Conservation (phyloP, 805 yeast species). For the Kazachstania viticola region DNA sequence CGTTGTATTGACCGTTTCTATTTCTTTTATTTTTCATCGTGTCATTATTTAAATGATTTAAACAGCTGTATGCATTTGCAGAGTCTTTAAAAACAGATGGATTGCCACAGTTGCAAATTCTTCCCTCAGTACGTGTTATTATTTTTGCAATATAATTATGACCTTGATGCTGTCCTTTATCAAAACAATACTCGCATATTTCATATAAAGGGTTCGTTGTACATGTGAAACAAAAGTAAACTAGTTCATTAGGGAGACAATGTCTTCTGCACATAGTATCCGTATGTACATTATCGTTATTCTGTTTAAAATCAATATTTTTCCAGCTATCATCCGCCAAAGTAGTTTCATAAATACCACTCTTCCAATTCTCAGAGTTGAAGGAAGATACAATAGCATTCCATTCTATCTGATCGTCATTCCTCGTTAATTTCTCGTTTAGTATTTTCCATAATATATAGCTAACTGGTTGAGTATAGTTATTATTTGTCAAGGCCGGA, state of each 20-base stretch:
- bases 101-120: slow-evolving; percentile 26
- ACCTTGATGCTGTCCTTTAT: slow-evolving; percentile 54
- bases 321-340: slow-evolving; percentile 13
- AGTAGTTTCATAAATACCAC: slow-evolving; percentile 10
- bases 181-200: slow-evolving; percentile 65
- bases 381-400: slow-evolving; percentile 9
- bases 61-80: slow-evolving; percentile 11
- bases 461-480: slow-evolving; percentile 16
- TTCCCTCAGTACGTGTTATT: slow-evolving; percentile 21
- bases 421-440: slow-evolving; percentile 7
- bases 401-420: slow-evolving; percentile 15
- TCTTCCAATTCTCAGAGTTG: slow-evolving; percentile 12
- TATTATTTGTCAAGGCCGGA: slow-evolving; percentile 15
- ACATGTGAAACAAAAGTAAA: slow-evolving; percentile 25
- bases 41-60: slow-evolving; percentile 13
- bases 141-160: slow-evolving; percentile 33
- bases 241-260: slow-evolving; percentile 20
- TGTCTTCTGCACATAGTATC: slow-evolving; percentile 19
- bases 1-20: slow-evolving; percentile 2
- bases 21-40: slow-evolving; percentile 1
- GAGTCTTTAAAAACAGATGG: slow-evolving; percentile 15
- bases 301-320: not conserved
- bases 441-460: slow-evolving; percentile 22
- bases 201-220: slow-evolving; percentile 23
- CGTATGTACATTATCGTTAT: slow-evolving; percentile 9